These are phyloP conservation scores for Posidonia australis DNA, from an alignment of 106 monocot genomes.

Conservation along the genomic window DNA sequence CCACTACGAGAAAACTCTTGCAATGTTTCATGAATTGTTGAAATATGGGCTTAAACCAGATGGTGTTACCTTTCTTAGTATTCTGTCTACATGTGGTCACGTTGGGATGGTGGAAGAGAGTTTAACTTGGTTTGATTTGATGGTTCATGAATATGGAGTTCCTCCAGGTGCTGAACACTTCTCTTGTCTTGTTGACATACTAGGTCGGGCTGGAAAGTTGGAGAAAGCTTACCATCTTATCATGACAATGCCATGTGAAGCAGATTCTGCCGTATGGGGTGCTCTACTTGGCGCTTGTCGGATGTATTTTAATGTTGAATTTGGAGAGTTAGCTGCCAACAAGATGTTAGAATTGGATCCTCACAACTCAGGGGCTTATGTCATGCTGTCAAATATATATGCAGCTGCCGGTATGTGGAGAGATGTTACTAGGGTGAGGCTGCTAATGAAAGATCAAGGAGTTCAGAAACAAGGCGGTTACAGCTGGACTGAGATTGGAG, in stretches of 20 bases:
- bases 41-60: constrained; percentile 36
- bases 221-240: constrained; percentile 49
- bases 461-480: constrained; percentile 59
- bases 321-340: constrained; percentile 59
- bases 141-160: constrained; percentile 43
- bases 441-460: constrained; percentile 47
- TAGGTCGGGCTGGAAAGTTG: constrained; percentile 52
- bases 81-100: constrained; percentile 64
- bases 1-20: constrained; percentile 34
- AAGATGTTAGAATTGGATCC: constrained; percentile 42
- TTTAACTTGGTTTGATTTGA: constrained; percentile 44
- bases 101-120: constrained; percentile 60
- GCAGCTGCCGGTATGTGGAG: constrained; percentile 57
- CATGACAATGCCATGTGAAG: constrained; percentile 52
- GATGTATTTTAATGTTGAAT: constrained; percentile 31
- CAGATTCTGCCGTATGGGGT: constrained; percentile 52
- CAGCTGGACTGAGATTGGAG: constrained; percentile 68
- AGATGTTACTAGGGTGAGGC: constrained; percentile 50
- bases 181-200: constrained; percentile 61
- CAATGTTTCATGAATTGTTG: constrained; percentile 47
- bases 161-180: constrained; percentile 56
- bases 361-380: constrained; percentile 51
- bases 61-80: constrained; percentile 61
- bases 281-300: constrained; percentile 53
- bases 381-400: constrained; percentile 76